Evolutionary conservation across 305 asterid genomes (phyloP).

Genomic region (Fraxinus baroniana): DNA sequence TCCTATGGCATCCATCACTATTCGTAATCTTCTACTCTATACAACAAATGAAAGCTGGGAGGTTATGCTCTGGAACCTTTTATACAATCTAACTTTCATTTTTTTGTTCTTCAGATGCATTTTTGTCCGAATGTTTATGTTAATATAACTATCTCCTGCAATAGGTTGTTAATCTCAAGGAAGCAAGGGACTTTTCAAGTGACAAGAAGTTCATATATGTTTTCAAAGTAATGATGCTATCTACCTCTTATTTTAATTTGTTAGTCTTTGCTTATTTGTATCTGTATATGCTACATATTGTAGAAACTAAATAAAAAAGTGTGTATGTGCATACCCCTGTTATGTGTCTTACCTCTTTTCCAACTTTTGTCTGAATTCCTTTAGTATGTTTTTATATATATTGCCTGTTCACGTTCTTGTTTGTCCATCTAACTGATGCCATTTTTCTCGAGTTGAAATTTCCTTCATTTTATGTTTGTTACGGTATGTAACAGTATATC

Average conservation of each 20-base stretch:
- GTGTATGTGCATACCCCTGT: background rate
- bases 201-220: constrained; percentile 92
- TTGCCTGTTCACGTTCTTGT: background rate
- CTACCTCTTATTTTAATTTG: constrained; percentile 17
- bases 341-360: background rate
- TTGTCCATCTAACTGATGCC: background rate
- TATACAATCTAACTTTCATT: constrained; percentile 15
- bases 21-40: constrained; percentile 83
- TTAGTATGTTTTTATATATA: background rate
- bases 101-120: constrained; percentile 28
- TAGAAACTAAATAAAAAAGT: constrained; percentile 9
- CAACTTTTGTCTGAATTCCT: constrained; percentile 16
- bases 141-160: constrained; percentile 25
- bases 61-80: constrained; percentile 46
- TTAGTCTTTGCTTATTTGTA: constrained; percentile 24
- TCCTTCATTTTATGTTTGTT: background rate
- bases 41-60: constrained; percentile 95
- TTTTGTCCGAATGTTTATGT: constrained; percentile 25
- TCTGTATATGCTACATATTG: constrained; percentile 12
- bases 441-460: background rate
- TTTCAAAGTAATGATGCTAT: constrained; percentile 64
- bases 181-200: constrained; percentile 91
- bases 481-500: constrained; percentile 3
- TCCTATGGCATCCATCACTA: constrained; percentile 97
- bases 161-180: constrained; percentile 97